Conservation (phyloP, 2,329 filamentous ascomycete species). For the Lasiodiplodia sp. region DNA sequence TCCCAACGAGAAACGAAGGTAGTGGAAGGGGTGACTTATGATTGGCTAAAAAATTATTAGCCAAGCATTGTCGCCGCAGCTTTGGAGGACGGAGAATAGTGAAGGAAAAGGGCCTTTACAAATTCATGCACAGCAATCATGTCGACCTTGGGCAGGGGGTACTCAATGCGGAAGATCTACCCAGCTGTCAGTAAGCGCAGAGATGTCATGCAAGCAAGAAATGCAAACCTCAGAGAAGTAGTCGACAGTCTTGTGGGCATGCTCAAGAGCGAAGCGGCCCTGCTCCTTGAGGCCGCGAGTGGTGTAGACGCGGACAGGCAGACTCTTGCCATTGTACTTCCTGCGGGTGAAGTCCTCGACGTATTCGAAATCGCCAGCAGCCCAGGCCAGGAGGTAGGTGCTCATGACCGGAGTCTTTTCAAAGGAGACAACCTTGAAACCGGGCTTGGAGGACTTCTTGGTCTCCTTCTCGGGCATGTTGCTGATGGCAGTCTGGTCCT, state of each 20-base stretch:
- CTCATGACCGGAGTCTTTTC: slow-evolving; percentile 89
- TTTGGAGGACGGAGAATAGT: slow-evolving; percentile 38
- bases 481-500: slow-evolving; percentile 85
- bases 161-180: slow-evolving; percentile 85
- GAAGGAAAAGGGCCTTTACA: slow-evolving; percentile 54
- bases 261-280: slow-evolving; percentile 86
- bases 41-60: slow-evolving; percentile 44
- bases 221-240: slow-evolving; percentile 81
- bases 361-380: slow-evolving; percentile 95
- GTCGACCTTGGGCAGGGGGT: slow-evolving; percentile 91
- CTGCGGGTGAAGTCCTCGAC: slow-evolving; percentile 90
- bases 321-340: slow-evolving; percentile 86
- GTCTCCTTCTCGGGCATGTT: slow-evolving; percentile 91
- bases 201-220: neutral
- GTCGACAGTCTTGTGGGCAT: slow-evolving; percentile 92
- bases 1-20: neutral
- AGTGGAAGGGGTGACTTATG: slow-evolving; percentile 45
- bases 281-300: slow-evolving; percentile 94
- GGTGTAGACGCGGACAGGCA: slow-evolving; percentile 95
- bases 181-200: slow-evolving; percentile 18
- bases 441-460: slow-evolving; percentile 66
- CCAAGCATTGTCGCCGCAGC: slow-evolving; percentile 20
- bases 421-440: slow-evolving; percentile 73
- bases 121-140: slow-evolving; percentile 93
- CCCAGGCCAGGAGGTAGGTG: slow-evolving; percentile 89